Evolutionary conservation across 2,329 filamentous ascomycete species (phyloP), one percentile per base, ranked within the genome.

Genomic region (Colletotrichum somersetense): DNA sequence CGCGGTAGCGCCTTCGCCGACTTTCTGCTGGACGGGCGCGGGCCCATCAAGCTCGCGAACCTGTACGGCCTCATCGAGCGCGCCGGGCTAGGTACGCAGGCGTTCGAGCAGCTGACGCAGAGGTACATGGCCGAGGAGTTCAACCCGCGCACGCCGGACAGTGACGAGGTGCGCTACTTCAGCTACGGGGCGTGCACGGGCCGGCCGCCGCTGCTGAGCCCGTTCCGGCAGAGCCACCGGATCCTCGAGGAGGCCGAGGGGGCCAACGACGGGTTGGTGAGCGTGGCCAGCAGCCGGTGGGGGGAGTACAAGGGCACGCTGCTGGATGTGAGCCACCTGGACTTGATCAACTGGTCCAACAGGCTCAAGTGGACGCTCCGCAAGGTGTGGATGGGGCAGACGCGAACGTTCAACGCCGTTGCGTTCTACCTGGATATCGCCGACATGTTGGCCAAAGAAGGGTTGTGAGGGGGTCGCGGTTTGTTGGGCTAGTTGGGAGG

Each of bases 371-470:
- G 87, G 85, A 85, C 85, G 52, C 76, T 89, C 53, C 81, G 91
- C 84, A 83, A 81, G 61, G 76, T 84, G 67, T 83, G 83, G 82
- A 82, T 86, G 79, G 89, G 89, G 1, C 83, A 86, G 73, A 82
- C 84, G 75, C 85, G 83, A 69, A 90, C 87, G 20, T 92, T 92
- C 76, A 92, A 92, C 77, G 90, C 90, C 2, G 86, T 92, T 69
- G 90, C 90, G 0, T 91, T 92, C 76, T 92, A 92, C 75, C 84
- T 92, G 2, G 89, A 87, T 71, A 89, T 92, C 76, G 87, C 87
- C 14, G 88, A 93, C 77, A 93, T 93, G 91, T 82, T 94, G 62
- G 90, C 92, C 2, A 91, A 91, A 76, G 91, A 93, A 77, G 90
- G 89, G 1, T 73, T 83, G 23, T 85, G 72, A 80, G 7, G 38